A percentile compares a stretch with the other conserved stretches of the same genome.
phyloP scores from a whole-genome alignment of 78 protist species.

The Protostelium mycophagum region DNA sequence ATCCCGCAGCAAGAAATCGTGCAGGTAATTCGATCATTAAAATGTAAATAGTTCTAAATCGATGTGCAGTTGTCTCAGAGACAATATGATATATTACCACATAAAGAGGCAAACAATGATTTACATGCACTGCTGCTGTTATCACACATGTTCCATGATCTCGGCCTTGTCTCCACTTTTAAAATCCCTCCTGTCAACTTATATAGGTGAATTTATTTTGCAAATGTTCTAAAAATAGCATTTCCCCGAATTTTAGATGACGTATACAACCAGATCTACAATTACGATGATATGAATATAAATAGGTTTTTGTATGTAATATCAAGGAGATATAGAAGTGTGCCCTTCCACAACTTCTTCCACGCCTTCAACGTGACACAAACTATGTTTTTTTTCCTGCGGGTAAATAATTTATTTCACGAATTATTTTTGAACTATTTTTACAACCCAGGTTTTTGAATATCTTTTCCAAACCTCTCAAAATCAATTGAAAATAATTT shows the following conservation, averaged over 20 bases:
- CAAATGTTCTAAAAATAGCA: background rate
- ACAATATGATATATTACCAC: background rate
- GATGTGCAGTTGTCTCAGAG: background rate
- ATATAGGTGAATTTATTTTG: background rate
- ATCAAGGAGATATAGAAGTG: background rate
- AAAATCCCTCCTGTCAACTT: background rate
- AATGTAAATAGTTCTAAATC: background rate
- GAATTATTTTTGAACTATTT: no score
- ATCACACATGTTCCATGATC: background rate
- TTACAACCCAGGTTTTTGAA: no score
- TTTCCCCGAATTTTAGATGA: no score
- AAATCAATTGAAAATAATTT: no score
- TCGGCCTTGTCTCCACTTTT: background rate
- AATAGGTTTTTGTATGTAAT: background rate
- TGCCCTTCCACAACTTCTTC: constrained; percentile 74
- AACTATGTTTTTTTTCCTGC: constrained; percentile 10
- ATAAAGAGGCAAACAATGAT: background rate
- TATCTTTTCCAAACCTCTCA: no score
- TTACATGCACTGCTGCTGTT: background rate
- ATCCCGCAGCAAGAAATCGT: background rate
- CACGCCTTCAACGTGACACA: constrained; percentile 73
- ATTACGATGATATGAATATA: no score
- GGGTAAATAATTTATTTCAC: background rate
- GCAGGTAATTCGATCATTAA: background rate
- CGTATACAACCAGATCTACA: no score